phyloP scores from a whole-genome alignment of 148 eudicot species.

The Simmondsia chinensis region DNA sequence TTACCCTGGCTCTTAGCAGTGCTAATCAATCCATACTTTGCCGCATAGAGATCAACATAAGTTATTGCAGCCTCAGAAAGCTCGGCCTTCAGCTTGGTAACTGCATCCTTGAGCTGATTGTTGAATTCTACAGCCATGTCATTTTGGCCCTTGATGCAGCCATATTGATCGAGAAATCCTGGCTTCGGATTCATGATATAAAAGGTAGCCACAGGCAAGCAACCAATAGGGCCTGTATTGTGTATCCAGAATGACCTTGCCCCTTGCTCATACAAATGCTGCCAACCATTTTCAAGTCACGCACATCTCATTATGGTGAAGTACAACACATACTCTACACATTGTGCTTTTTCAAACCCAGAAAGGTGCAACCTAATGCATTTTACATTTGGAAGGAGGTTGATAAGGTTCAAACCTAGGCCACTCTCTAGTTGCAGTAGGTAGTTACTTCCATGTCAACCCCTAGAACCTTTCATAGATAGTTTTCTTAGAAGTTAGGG shows the following conservation, averaged over 20 bases:
- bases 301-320: neutral
- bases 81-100: conserved; percentile 37
- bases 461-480: too few relatives aligned
- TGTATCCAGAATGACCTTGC: conserved; percentile 80
- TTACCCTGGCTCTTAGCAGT: conserved; percentile 49
- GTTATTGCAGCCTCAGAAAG: conserved; percentile 60
- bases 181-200: conserved; percentile 33
- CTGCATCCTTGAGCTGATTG: conserved; percentile 51
- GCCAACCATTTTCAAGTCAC: conserved; percentile 3
- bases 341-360: too few relatives aligned
- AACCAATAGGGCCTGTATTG: conserved; percentile 83
- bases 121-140: conserved; percentile 67
- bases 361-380: too few relatives aligned
- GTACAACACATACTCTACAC: neutral
- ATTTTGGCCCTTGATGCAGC: conserved; percentile 55
- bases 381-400: too few relatives aligned
- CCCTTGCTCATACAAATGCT: conserved; percentile 54
- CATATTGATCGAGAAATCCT: conserved; percentile 42
- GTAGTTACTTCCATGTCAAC: too few relatives aligned
- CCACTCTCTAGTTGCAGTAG: too few relatives aligned
- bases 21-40: conserved; percentile 59
- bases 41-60: conserved; percentile 60
- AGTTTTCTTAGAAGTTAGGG: too few relatives aligned
- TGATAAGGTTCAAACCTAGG: too few relatives aligned
- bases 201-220: conserved; percentile 48